Percentiles rank a stretch among this genome's conserved stretches.
Evolutionary conservation across 208 protist species (phyloP).

Genomic region (Trypanosoma rangeli): DNA sequence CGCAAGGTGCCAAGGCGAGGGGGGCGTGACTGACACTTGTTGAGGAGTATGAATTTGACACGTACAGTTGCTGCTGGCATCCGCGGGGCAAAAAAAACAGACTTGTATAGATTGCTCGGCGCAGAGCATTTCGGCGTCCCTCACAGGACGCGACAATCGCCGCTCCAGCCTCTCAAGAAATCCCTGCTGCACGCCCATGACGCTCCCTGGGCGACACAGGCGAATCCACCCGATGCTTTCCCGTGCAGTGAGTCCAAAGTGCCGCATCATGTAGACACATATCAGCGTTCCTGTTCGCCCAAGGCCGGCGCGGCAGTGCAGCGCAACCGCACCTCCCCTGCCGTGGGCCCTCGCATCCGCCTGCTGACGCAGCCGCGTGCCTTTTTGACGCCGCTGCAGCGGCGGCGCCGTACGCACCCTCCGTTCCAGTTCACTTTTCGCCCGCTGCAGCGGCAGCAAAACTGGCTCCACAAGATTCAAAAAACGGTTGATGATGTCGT

Average conservation of each 20-base stretch:
- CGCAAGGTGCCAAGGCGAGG: too few species aligned
- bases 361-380: neutral
- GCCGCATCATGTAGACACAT: slow-evolving; percentile 90
- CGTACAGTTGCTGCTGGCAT: slow-evolving; percentile 10
- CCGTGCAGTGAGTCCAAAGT: slow-evolving; percentile 91
- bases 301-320: slow-evolving; percentile 97
- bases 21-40: neutral
- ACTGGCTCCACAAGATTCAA: slow-evolving; percentile 79
- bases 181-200: slow-evolving; percentile 96
- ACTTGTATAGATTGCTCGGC: slow-evolving; percentile 1
- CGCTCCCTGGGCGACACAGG: slow-evolving; percentile 94
- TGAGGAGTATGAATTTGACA: slow-evolving; percentile 16
- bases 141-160: slow-evolving; percentile 32
- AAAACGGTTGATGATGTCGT: slow-evolving; percentile 87
- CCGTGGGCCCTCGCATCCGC: neutral
- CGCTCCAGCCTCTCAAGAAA: slow-evolving; percentile 89
- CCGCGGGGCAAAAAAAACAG: slow-evolving; percentile 15
- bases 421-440: neutral
- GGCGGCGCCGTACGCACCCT: neutral
- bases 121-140: slow-evolving; percentile 11
- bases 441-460: neutral
- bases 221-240: slow-evolving; percentile 94
- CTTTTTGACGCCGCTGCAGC: neutral
- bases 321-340: slow-evolving; percentile 63
- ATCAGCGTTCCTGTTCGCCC: slow-evolving; percentile 96